Evolutionary conservation across 2,329 filamentous ascomycete genomes (phyloP).

Genomic region (Berkeleyomyces basicola): DNA sequence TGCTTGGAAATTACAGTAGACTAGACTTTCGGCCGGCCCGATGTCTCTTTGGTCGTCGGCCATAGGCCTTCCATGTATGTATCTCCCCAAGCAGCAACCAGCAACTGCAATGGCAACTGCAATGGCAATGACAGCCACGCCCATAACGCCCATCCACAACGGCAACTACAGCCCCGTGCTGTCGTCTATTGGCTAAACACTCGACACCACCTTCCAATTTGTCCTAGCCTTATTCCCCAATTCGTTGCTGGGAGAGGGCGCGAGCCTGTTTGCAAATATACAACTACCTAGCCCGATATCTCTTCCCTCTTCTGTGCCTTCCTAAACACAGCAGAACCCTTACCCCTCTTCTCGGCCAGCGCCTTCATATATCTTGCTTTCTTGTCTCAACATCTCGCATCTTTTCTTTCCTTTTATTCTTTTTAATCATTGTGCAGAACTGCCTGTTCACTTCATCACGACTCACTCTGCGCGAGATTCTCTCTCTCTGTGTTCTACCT

Average conservation of each 20-base stretch:
- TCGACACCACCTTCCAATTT: too few relatives aligned
- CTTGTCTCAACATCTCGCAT: not conserved
- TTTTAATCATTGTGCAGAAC: not conserved
- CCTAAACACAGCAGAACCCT: not conserved
- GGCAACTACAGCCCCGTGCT: not conserved
- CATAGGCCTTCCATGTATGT: not conserved
- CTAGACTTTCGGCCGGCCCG: not conserved
- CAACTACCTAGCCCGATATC: not conserved
- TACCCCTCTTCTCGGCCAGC: not conserved
- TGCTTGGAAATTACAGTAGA: not conserved
- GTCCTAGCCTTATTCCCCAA: too few relatives aligned
- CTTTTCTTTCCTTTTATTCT: constrained; percentile 4
- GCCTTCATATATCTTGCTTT: not conserved
- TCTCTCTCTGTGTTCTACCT: not conserved
- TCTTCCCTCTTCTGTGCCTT: not conserved
- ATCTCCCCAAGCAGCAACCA: not conserved
- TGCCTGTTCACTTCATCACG: not conserved
- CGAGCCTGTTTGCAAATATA: not conserved
- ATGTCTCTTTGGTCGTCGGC: not conserved
- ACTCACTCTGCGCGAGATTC: not conserved
- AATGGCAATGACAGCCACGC: not conserved
- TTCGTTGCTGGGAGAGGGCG: not conserved
- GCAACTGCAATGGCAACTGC: not conserved
- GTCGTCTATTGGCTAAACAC: too few relatives aligned
- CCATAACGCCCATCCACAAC: not conserved